These are phyloP conservation scores for Pyricularia sp. DNA, from an alignment of 2,329 filamentous ascomycete species.

Conservation along the genomic window DNA sequence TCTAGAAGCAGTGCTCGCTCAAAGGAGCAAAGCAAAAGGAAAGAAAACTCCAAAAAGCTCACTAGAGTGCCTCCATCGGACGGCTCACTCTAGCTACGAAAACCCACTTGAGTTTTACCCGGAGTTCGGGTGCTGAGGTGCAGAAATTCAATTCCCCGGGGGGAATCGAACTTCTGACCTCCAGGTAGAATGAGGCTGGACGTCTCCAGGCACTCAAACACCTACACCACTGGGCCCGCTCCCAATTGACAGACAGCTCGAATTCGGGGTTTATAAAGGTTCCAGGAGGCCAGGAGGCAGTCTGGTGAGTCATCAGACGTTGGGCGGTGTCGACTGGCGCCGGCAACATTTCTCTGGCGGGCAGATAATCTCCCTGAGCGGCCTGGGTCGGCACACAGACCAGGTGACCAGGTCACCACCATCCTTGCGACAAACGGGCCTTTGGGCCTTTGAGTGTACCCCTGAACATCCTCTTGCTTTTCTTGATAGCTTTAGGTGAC, in stretches of 20 bases:
- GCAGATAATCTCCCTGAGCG: background rate
- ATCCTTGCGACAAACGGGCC: background rate
- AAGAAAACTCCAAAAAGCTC: background rate
- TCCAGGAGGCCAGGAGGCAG: background rate
- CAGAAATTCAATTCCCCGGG: background rate
- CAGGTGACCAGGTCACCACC: too few species aligned
- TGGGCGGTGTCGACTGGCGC: background rate
- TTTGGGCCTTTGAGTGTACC: background rate
- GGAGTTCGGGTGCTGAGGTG: background rate
- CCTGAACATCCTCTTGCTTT: background rate
- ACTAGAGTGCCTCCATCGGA: background rate
- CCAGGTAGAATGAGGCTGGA: background rate
- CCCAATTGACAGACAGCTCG: background rate
- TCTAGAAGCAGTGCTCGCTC: background rate
- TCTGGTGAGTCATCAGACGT: background rate
- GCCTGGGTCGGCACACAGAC: background rate
- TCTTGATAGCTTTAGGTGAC: background rate
- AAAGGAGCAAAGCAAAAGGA: background rate
- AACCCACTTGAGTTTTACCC: constrained; percentile 1
- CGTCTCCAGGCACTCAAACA: background rate
- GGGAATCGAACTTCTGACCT: background rate
- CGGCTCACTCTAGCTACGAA: background rate
- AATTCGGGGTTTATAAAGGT: background rate
- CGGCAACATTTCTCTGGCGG: background rate
- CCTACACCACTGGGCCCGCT: background rate